Evolutionary conservation across 2,329 filamentous ascomycete genomes (phyloP).

Genomic region (Ophiostoma fasciatum): DNA sequence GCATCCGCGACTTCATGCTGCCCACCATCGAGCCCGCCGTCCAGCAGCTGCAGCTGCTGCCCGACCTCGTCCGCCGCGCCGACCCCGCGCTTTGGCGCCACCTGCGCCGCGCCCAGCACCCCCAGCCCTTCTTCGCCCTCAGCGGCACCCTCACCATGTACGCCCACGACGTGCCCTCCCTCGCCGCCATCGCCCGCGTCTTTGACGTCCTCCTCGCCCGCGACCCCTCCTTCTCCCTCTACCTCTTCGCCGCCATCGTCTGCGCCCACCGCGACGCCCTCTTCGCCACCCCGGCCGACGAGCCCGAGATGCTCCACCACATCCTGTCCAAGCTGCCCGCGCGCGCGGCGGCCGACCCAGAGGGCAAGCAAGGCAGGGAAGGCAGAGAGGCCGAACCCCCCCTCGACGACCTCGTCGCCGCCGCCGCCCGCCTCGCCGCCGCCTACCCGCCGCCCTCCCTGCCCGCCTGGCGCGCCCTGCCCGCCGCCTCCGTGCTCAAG

Average conservation of each 20-base stretch:
- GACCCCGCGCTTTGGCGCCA: conserved; percentile 61
- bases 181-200: conserved; percentile 73
- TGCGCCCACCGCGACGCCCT: conserved; percentile 68
- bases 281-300: conserved; percentile 66
- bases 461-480: conserved; percentile 57
- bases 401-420: conserved; percentile 60
- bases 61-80: conserved; percentile 58
- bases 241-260: conserved; percentile 83
- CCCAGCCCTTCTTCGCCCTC: conserved; percentile 70
- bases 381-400: conserved; percentile 49
- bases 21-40: conserved; percentile 70
- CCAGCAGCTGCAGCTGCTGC: conserved; percentile 74
- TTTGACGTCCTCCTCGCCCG: conserved; percentile 85
- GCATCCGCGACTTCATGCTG: conserved; percentile 96
- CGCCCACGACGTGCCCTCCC: conserved; percentile 86
- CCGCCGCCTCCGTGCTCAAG: conserved; percentile 67
- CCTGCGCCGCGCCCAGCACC: conserved; percentile 51
- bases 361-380: conserved; percentile 21
- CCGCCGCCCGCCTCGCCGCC: conserved; percentile 48
- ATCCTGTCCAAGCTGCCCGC: conserved; percentile 75
- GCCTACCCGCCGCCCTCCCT: conserved; percentile 58
- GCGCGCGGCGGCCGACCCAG: neutral
- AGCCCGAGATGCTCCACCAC: conserved; percentile 85
- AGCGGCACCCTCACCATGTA: conserved; percentile 92
- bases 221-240: conserved; percentile 78